A percentile compares a stretch with the other conserved stretches of the same genome.
These are phyloP conservation scores for Ampelomyces quisqualis DNA, from an alignment of 2,329 filamentous ascomycete genomes.

Conservation along the genomic window DNA sequence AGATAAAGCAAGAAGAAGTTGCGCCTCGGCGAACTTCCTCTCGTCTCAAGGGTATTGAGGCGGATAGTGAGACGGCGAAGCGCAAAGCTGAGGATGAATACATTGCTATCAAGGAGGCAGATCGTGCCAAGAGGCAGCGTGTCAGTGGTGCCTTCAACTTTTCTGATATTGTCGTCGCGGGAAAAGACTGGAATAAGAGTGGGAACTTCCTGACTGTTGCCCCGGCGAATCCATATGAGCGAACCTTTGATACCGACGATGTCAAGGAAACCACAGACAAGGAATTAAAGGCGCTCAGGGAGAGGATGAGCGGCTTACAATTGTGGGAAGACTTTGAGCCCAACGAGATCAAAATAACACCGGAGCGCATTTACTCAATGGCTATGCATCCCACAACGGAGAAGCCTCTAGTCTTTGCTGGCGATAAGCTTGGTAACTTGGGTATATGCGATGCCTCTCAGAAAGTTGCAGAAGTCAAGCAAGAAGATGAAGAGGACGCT, in stretches of 20 bases:
- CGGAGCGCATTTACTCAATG: slow-evolving; percentile 64
- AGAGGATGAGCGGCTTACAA: slow-evolving; percentile 73
- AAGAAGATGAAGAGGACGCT: slow-evolving; percentile 64
- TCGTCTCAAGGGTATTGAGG: slow-evolving; percentile 62
- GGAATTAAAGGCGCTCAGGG: slow-evolving; percentile 68
- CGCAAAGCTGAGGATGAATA: slow-evolving; percentile 68
- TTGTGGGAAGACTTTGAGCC: slow-evolving; percentile 84
- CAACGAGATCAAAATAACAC: slow-evolving; percentile 52
- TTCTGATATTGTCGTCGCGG: slow-evolving; percentile 75
- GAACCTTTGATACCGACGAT: slow-evolving; percentile 85
- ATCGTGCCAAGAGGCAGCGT: slow-evolving; percentile 62
- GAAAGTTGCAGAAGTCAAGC: slow-evolving; percentile 53
- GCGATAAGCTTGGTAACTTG: slow-evolving; percentile 88
- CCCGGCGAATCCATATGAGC: slow-evolving; percentile 74
- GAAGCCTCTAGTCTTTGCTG: slow-evolving; percentile 87
- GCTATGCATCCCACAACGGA: slow-evolving; percentile 83
- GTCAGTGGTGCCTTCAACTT: slow-evolving; percentile 70
- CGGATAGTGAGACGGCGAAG: slow-evolving; percentile 67
- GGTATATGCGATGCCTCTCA: slow-evolving; percentile 90
- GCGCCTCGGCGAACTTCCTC: slow-evolving; percentile 62
- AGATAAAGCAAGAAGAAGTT: slow-evolving; percentile 61
- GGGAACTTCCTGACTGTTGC: slow-evolving; percentile 66
- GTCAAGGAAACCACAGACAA: slow-evolving; percentile 76
- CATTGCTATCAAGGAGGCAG: slow-evolving; percentile 57
- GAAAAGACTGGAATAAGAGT: slow-evolving; percentile 70